Percentiles rank a stretch among this genome's conserved stretches.
Conservation (phyloP, 1,284 basidiomycete genomes). For the Rhodotorula sp. region DNA sequence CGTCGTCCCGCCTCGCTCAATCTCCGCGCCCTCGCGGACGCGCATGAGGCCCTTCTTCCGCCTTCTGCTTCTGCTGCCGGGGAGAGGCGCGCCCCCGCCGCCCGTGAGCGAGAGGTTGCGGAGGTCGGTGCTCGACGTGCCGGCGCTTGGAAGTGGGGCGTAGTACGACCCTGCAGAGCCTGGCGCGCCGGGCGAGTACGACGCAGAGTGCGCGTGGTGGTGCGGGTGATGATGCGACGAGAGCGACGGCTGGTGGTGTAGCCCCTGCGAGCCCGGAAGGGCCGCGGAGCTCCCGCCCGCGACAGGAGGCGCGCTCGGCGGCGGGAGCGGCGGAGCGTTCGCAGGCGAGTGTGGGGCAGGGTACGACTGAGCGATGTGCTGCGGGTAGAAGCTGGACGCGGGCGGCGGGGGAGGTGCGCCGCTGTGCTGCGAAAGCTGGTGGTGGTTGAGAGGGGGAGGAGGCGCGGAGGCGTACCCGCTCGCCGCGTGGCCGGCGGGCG, state of each 20-base stretch:
- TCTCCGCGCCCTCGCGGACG: not conserved
- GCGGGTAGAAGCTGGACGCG: conserved; percentile 35
- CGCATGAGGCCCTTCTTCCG: conserved; percentile 7
- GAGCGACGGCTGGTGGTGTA: conserved; percentile 1
- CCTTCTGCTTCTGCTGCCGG: not conserved
- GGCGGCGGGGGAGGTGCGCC: not conserved
- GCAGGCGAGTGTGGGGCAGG: not conserved
- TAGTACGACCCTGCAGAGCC: not conserved
- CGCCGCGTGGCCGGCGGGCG: conserved; percentile 5
- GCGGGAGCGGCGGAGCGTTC: not conserved
- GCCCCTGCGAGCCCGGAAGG: not conserved
- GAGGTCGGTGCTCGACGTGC: conserved; percentile 1
- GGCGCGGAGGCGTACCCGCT: not conserved
- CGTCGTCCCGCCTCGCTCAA: conserved; percentile 51
- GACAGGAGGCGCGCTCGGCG: not conserved
- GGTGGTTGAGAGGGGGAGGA: not conserved
- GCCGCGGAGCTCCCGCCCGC: not conserved
- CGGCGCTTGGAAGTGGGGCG: not conserved
- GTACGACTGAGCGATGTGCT: conserved; percentile 33
- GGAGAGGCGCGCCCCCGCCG: not conserved
- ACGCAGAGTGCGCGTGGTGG: conserved; percentile 4
- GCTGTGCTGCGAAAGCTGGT: not conserved
- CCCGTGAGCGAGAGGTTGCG: conserved; percentile 8
- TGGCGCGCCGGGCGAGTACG: not conserved
- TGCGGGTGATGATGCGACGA: not conserved